Evolutionary conservation across 768 basidiomycete genomes (phyloP).

Genomic region (Hypholoma fasciculare): DNA sequence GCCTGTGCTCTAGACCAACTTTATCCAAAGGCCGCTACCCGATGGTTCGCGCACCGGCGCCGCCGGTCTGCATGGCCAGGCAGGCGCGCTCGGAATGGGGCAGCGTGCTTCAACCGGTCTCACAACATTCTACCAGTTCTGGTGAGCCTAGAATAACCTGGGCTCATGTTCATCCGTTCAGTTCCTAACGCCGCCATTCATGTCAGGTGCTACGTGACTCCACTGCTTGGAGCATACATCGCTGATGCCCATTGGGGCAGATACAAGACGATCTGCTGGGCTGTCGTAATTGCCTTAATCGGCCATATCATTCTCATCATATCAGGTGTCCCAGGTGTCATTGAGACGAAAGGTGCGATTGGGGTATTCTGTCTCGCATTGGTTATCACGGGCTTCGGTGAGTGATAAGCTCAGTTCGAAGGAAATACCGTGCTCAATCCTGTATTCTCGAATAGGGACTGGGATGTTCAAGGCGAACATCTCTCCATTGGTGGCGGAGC

Average conservation of each 20-base stretch:
- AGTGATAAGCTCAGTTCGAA: neutral
- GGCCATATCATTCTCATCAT: constrained; percentile 66
- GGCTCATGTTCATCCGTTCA: neutral
- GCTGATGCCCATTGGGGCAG: constrained; percentile 75
- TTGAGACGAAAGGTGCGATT: constrained; percentile 49
- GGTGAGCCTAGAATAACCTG: constrained; percentile 35
- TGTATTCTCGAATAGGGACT: constrained; percentile 36
- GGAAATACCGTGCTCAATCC: neutral
- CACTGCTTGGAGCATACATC: constrained; percentile 69
- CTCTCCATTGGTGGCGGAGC: constrained; percentile 78
- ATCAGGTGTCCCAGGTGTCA: constrained; percentile 66
- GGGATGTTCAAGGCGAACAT: constrained; percentile 80
- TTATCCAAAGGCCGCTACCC: constrained; percentile 73
- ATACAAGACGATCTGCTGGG: constrained; percentile 70
- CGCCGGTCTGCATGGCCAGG: constrained; percentile 49
- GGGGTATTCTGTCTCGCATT: constrained; percentile 60
- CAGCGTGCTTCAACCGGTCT: constrained; percentile 75
- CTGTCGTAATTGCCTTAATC: constrained; percentile 66
- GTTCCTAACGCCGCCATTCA: neutral
- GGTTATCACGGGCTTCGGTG: constrained; percentile 55
- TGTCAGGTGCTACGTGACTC: constrained; percentile 62
- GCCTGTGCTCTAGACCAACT: constrained; percentile 54
- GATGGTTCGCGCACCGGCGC: constrained; percentile 65
- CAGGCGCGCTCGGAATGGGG: constrained; percentile 67
- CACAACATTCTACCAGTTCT: constrained; percentile 71